Base-by-base conservation (phyloP, 2,329 filamentous ascomycete genomes). In the Mycosphaerella arachidis region DNA sequence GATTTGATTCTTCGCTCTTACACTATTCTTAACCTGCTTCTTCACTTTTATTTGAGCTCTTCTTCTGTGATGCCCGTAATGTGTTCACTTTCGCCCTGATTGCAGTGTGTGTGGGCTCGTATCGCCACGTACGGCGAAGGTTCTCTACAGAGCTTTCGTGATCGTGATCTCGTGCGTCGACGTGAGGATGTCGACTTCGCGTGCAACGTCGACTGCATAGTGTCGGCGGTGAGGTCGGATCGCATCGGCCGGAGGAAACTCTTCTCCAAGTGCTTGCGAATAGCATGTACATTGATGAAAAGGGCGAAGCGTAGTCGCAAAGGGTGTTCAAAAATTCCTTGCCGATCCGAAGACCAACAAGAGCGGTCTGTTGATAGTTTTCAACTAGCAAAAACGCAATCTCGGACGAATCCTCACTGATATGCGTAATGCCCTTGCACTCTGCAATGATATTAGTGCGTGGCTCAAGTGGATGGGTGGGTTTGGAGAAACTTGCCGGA, bases 301-400 rank as follows among this genome's bases (percentile, higher is more conserved):
- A 66, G 55, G 43, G 50, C 48, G 30, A 12, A 29, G 53, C 50
- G 13, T 20, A 29, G 56, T 40, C 18, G n/a, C 27, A 30, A n/a
- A 31, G 30, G 20, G 48, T 53, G 65, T 58, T 78, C 87, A 91
- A 91, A 91, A 87, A 91, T 91, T 91, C 88, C 87, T 82, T 83
- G 79, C 78, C 84, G 83, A 82, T 81, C 83, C 81, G 80, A 80
- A 82, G 84, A 83, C 86, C 85, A 84, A 82, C 78, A 82, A 81
- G 81, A 92, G 88, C 37, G 82, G 88, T 90, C 88, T 89, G 69
- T 70, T 84, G 82, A 81, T 89, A 90, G 87, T 89, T 90, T 89
- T 89, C 87, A 90, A 90, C 87, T 89, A 91, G 88, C 88, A 91
- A 90, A 89, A 90, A 90, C 83, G 84, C 84, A 83, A 84, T 85